Conservation (phyloP, 306 rosid species). For the Gillenia trifoliata region DNA sequence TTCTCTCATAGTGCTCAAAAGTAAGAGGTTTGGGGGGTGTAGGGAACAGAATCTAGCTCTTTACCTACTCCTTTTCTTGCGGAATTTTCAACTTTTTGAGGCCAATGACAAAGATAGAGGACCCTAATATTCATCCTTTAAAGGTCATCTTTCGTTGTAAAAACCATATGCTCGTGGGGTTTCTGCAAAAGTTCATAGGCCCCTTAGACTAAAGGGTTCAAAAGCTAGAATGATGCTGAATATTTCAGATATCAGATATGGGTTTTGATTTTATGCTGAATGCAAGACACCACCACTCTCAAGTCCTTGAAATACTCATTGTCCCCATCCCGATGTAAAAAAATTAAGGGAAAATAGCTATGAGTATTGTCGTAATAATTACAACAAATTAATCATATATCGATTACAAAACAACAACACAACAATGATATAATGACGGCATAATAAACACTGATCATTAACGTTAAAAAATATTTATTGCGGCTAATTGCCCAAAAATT, state of each 20-base stretch:
- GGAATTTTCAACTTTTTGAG: conserved; percentile 49
- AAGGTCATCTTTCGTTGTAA: conserved; percentile 36
- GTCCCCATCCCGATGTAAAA: conserved; percentile 27
- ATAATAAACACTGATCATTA: too few relatives aligned
- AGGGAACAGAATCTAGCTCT: conserved; percentile 42
- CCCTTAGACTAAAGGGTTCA: conserved; percentile 45
- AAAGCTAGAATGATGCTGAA: conserved; percentile 72
- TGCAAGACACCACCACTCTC: conserved; percentile 61
- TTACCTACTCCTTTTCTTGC: conserved; percentile 31
- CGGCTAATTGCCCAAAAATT: too few relatives aligned
- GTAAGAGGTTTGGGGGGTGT: conserved; percentile 23
- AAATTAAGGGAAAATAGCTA: too few relatives aligned
- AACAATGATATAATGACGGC: too few relatives aligned
- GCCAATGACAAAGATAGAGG: conserved; percentile 38
- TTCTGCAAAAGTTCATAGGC: conserved; percentile 43
- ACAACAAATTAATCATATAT: too few relatives aligned
- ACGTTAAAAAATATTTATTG: too few relatives aligned
- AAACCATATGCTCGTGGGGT: conserved; percentile 53
- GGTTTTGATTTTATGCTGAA: conserved; percentile 71
- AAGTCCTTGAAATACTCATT: conserved; percentile 41
- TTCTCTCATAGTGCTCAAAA: conserved; percentile 2
- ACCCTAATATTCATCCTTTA: conserved; percentile 23
- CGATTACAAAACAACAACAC: too few relatives aligned
- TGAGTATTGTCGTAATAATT: too few relatives aligned
- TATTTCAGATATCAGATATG: conserved; percentile 30